A percentile compares a stretch with the other conserved stretches of the same genome.
phyloP scores from a whole-genome alignment of 83 land plant species.

The Thuja plicata region DNA sequence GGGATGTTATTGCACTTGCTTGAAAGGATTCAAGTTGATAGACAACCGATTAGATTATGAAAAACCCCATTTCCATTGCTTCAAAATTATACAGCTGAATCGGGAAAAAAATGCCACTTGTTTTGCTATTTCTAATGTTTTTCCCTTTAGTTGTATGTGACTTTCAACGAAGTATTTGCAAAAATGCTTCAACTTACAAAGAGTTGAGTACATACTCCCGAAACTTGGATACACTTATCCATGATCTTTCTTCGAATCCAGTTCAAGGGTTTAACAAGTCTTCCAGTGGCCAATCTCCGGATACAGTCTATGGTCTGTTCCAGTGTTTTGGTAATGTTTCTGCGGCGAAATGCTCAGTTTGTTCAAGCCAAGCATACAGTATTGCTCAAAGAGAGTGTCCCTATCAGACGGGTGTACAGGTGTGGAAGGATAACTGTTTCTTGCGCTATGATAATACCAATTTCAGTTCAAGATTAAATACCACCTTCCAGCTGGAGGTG shows the following conservation, averaged over 20 bases:
- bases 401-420: background rate
- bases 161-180: background rate
- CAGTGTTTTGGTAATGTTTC: background rate
- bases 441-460: background rate
- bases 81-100: too few species aligned
- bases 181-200: background rate
- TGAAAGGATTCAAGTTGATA: too few species aligned
- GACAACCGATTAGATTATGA: too few species aligned
- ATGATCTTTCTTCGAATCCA: background rate
- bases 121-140: too few species aligned
- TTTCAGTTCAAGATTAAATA: background rate
- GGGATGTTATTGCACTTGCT: too few species aligned
- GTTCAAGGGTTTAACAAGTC: background rate
- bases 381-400: background rate
- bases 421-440: conserved; percentile 3
- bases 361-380: background rate
- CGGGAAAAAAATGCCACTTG: too few species aligned
- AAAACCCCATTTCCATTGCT: too few species aligned
- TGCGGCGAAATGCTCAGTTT: background rate
- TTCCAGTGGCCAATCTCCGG: background rate
- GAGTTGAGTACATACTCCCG: background rate
- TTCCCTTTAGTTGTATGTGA: background rate
- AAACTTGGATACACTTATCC: background rate
- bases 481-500: background rate
- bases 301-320: background rate